Percentiles rank a stretch among this genome's conserved stretches.
These are phyloP conservation scores for Xylaria telfairii DNA, from an alignment of 495 filamentous ascomycete species.

Conservation along the genomic window DNA sequence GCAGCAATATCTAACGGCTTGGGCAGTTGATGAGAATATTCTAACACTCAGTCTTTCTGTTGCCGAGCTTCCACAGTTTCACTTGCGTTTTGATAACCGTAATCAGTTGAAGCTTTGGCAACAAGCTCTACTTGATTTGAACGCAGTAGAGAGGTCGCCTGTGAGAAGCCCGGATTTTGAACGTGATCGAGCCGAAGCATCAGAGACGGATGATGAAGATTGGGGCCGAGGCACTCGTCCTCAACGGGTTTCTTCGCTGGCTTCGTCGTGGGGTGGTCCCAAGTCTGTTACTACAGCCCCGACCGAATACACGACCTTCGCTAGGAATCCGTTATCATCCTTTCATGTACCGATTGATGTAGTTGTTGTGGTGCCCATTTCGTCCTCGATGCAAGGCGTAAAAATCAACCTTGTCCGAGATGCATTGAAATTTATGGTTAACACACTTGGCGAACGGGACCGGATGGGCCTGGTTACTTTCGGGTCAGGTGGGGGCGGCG, in stretches of 20 bases:
- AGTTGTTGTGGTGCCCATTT: conserved; percentile 95
- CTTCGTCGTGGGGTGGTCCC: conserved; percentile 79
- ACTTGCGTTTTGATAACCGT: conserved; percentile 86
- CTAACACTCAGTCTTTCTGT: conserved; percentile 92
- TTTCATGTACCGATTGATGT: conserved; percentile 94
- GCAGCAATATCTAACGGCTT: conserved; percentile 41
- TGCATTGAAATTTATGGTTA: conserved; percentile 89
- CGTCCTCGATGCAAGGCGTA: conserved; percentile 97
- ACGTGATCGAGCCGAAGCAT: conserved; percentile 70
- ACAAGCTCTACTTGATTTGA: conserved; percentile 82
- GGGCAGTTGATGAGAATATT: conserved; percentile 72
- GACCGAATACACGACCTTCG: conserved; percentile 78
- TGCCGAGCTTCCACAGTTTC: conserved; percentile 93
- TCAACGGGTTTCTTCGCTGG: conserved; percentile 84
- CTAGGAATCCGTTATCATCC: conserved; percentile 61
- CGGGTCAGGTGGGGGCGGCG: conserved; percentile 90
- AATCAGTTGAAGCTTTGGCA: conserved; percentile 91
- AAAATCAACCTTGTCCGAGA: conserved; percentile 98
- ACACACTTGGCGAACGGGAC: conserved; percentile 89
- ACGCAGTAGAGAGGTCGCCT: conserved; percentile 66
- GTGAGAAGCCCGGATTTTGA: conserved; percentile 70
- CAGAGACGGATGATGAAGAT: conserved; percentile 92
- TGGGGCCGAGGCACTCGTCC: conserved; percentile 72
- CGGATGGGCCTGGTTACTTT: conserved; percentile 98
- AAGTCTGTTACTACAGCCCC: conserved; percentile 77